A percentile compares a stretch with the other conserved stretches of the same genome.
These are phyloP conservation scores for Parasitella parasitica DNA, from an alignment of 371 early-diverging fungal species.

Conservation along the genomic window DNA sequence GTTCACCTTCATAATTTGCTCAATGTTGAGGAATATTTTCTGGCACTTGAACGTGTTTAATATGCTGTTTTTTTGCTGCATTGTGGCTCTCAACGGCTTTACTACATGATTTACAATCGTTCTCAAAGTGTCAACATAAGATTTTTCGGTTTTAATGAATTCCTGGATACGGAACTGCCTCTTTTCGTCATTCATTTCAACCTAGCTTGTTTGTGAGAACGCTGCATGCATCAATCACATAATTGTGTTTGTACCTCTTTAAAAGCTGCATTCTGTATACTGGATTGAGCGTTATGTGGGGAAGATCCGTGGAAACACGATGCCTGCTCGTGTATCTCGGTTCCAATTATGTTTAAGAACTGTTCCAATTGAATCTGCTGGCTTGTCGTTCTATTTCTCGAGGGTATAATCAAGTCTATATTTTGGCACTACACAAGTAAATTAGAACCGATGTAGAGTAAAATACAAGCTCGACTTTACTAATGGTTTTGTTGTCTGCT, in stretches of 20 bases:
- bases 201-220: not conserved
- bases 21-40: slow-evolving; percentile 48
- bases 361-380: slow-evolving; percentile 26
- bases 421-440: slow-evolving; percentile 38
- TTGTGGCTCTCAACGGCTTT: slow-evolving; percentile 24
- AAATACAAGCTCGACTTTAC: not conserved
- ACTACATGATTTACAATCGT: slow-evolving; percentile 33
- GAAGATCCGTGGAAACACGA: not conserved
- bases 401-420: slow-evolving; percentile 36
- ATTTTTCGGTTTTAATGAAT: slow-evolving; percentile 41
- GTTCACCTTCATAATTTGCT: slow-evolving; percentile 35
- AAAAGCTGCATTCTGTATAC: not conserved
- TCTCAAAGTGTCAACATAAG: slow-evolving; percentile 40
- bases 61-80: slow-evolving; percentile 25
- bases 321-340: slow-evolving; percentile 6
- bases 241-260: not conserved
- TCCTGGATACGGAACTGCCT: slow-evolving; percentile 36
- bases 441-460: not conserved
- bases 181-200: slow-evolving; percentile 29
- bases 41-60: slow-evolving; percentile 40
- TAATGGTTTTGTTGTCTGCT: slow-evolving; percentile 17
- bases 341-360: slow-evolving; percentile 21
- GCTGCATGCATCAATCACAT: not conserved
- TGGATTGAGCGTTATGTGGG: not conserved
- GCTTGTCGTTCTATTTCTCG: slow-evolving; percentile 23